Conservation (phyloP, 495 filamentous ascomycete genomes). For the Penicillium turbatum region DNA sequence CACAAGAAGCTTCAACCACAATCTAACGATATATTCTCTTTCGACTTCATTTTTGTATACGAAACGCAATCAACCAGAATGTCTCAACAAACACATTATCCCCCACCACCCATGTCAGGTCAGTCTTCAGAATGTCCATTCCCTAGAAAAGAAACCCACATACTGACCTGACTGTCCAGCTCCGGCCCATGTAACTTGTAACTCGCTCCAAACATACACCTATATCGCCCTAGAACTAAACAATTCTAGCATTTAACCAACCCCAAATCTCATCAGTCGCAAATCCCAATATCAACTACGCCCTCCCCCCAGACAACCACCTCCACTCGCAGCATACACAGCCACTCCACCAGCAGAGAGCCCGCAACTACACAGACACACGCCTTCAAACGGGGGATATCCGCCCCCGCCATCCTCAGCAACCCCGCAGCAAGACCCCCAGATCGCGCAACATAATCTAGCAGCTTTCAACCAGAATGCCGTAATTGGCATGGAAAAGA, state of each 20-base stretch:
- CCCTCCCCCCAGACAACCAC: conserved; percentile 34
- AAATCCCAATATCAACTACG: conserved; percentile 35
- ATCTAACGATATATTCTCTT: neutral
- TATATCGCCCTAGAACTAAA: neutral
- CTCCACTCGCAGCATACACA: conserved; percentile 6
- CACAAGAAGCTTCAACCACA: neutral
- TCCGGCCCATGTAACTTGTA: conserved; percentile 25
- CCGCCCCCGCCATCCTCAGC: conserved; percentile 17
- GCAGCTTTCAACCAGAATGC: neutral
- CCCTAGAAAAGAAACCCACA: neutral
- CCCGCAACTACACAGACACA: neutral
- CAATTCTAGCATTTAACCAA: conserved; percentile 14
- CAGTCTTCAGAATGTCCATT: neutral
- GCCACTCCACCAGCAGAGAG: neutral
- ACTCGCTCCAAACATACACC: neutral
- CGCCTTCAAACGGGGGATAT: conserved; percentile 24
- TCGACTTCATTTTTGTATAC: neutral
- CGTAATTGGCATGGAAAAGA: conserved; percentile 20
- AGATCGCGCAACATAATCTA: neutral
- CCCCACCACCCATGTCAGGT: conserved; percentile 23
- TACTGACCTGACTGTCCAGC: conserved; percentile 4
- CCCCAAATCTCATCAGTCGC: conserved; percentile 23
- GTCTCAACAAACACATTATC: conserved; percentile 12
- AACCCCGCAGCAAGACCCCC: conserved; percentile 6
- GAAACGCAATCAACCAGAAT: neutral